Evolutionary conservation across 805 yeast species (phyloP).

Genomic region (Kazachstania psychrophila): DNA sequence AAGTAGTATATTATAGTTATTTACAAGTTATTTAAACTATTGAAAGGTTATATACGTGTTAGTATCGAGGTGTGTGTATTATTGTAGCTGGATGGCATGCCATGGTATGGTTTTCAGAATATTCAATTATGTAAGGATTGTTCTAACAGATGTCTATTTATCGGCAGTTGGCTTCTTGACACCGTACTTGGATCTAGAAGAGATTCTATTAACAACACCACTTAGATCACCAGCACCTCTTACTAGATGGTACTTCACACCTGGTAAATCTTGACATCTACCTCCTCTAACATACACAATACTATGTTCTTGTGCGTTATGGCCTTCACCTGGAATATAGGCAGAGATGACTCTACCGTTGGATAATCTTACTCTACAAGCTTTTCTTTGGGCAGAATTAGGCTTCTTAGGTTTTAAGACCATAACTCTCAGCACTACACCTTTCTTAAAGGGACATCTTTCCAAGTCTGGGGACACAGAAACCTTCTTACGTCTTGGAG

Average conservation of each 20-base stretch:
- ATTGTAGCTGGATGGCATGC: no score
- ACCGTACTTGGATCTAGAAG: slow-evolving; percentile 90
- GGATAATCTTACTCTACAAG: slow-evolving; percentile 85
- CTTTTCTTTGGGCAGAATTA: slow-evolving; percentile 95
- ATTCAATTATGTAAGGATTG: no score
- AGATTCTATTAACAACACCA: slow-evolving; percentile 87
- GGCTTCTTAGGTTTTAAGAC: slow-evolving; percentile 96
- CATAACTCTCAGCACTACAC: slow-evolving; percentile 90
- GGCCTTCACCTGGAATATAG: slow-evolving; percentile 97
- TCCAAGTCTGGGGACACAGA: slow-evolving; percentile 75
- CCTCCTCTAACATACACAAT: slow-evolving; percentile 98
- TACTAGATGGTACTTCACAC: slow-evolving; percentile 88
- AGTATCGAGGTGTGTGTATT: no score
- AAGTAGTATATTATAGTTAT: no score
- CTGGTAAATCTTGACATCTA: slow-evolving; percentile 94
- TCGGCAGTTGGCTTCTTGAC: slow-evolving; percentile 61
- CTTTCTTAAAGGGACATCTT: slow-evolving; percentile 78
- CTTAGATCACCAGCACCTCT: slow-evolving; percentile 90
- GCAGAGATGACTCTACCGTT: slow-evolving; percentile 87
- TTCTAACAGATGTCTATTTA: no score
- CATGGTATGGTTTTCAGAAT: no score
- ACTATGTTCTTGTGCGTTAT: slow-evolving; percentile 95
- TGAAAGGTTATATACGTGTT: no score
- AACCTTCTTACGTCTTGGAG: slow-evolving; percentile 31
- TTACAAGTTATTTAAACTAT: no score